phyloP scores from a whole-genome alignment of 768 basidiomycete species.

The Podaxis carcinomalis region DNA sequence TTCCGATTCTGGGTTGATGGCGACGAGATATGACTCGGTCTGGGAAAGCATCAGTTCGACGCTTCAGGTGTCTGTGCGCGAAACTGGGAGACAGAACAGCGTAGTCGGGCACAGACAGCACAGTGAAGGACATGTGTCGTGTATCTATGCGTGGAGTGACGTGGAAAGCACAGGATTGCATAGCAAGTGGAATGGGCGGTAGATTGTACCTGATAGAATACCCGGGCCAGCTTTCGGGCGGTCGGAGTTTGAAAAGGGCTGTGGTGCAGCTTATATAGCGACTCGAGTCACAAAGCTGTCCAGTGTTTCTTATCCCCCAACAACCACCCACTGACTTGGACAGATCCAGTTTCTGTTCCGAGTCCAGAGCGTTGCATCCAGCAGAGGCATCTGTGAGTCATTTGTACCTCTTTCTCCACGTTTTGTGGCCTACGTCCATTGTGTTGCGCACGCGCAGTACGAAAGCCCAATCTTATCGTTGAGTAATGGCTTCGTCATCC shows the following conservation, averaged over 20 bases:
- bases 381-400: constrained; percentile 29
- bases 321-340: not conserved
- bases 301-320: constrained; percentile 6
- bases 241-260: constrained; percentile 10
- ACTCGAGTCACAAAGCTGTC: constrained; percentile 1
- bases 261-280: not conserved
- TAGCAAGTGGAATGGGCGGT: not conserved
- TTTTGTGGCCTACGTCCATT: constrained; percentile 26
- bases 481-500: constrained; percentile 19
- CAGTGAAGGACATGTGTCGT: not conserved
- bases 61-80: not conserved
- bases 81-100: not conserved
- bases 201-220: not conserved
- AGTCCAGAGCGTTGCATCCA: not conserved
- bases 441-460: constrained; percentile 13
- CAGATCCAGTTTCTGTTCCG: not conserved
- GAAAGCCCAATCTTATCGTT: constrained; percentile 16
- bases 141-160: not conserved
- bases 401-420: constrained; percentile 18
- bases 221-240: constrained; percentile 1
- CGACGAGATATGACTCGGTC: constrained; percentile 7
- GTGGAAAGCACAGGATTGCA: constrained; percentile 10
- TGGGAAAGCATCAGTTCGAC: not conserved
- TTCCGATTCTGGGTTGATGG: not conserved
- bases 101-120: not conserved